phyloP scores from a whole-genome alignment of 2,329 filamentous ascomycete genomes.

The Mariannaea elegans region DNA sequence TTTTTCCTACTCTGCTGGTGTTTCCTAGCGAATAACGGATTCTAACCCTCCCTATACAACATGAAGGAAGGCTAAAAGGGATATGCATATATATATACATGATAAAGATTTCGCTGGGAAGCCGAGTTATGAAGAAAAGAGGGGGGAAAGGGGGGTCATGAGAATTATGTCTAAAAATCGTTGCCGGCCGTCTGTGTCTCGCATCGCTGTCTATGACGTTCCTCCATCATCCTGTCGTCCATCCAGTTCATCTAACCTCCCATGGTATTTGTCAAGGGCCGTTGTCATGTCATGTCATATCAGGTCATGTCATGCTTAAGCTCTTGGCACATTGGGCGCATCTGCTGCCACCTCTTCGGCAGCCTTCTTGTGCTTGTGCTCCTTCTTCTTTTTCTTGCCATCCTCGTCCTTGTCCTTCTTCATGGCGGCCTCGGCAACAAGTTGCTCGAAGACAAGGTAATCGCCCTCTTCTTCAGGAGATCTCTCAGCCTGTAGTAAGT shows the following conservation, averaged over 20 bases:
- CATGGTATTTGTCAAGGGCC: not conserved
- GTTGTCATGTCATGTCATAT: not conserved
- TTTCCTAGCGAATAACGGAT: not conserved
- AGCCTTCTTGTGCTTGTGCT: slow-evolving; percentile 52
- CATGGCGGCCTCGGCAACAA: slow-evolving; percentile 93
- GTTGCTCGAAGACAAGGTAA: slow-evolving; percentile 97
- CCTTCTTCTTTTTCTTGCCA: slow-evolving; percentile 67
- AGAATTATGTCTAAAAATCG: slow-evolving; percentile 41
- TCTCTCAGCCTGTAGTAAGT: slow-evolving; percentile 73
- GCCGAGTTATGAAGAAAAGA: slow-evolving; percentile 9
- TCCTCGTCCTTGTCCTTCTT: slow-evolving; percentile 93
- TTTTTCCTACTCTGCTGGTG: not conserved
- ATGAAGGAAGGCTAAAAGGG: not conserved
- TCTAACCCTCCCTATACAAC: not conserved
- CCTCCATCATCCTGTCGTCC: slow-evolving; percentile 18
- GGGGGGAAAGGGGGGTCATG: slow-evolving; percentile 31
- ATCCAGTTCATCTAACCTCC: not conserved
- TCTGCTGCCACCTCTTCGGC: slow-evolving; percentile 40
- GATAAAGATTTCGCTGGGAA: not conserved
- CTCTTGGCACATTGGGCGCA: slow-evolving; percentile 34
- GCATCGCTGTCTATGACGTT: slow-evolving; percentile 21
- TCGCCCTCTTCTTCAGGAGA: slow-evolving; percentile 97
- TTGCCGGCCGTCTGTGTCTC: slow-evolving; percentile 34
- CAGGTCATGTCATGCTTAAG: slow-evolving; percentile 1
- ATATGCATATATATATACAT: not conserved